phyloP scores from a whole-genome alignment of 163 green algal species.

The Picocystis sp. region DNA sequence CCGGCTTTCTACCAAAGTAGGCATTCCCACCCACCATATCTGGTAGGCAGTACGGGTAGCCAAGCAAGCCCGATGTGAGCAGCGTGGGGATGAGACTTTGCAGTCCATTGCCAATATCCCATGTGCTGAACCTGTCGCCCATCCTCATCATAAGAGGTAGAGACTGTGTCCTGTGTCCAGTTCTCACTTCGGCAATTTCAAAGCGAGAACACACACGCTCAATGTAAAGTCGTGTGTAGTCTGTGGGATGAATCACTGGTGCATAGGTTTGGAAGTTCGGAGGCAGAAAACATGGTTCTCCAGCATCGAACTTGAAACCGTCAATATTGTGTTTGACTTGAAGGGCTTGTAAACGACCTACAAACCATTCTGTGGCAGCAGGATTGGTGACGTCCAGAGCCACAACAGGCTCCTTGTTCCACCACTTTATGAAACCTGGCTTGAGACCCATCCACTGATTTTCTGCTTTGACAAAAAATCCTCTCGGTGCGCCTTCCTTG shows the following conservation, averaged over 20 bases:
- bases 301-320: conserved; percentile 52
- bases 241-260: conserved; percentile 23
- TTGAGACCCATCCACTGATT: conserved; percentile 15
- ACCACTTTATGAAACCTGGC: conserved; percentile 38
- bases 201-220: conserved; percentile 21
- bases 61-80: conserved; percentile 36
- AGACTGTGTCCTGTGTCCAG: conserved; percentile 27
- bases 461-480: conserved; percentile 28
- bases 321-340: conserved; percentile 30
- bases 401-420: conserved; percentile 29
- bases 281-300: conserved; percentile 49
- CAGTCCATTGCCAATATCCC: conserved; percentile 36
- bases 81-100: conserved; percentile 38
- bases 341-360: conserved; percentile 24
- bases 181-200: conserved; percentile 20
- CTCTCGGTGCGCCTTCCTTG: conserved; percentile 25
- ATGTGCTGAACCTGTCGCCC: conserved; percentile 40
- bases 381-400: conserved; percentile 45
- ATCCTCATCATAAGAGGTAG: conserved; percentile 34
- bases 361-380: conserved; percentile 39
- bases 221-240: conserved; percentile 42
- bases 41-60: conserved; percentile 47
- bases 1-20: conserved; percentile 35
- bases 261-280: conserved; percentile 18
- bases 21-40: conserved; percentile 52